Percentiles rank a stretch among this genome's conserved stretches.
phyloP scores from a whole-genome alignment of 139 green algal species.

The Micractinium conductrix region DNA sequence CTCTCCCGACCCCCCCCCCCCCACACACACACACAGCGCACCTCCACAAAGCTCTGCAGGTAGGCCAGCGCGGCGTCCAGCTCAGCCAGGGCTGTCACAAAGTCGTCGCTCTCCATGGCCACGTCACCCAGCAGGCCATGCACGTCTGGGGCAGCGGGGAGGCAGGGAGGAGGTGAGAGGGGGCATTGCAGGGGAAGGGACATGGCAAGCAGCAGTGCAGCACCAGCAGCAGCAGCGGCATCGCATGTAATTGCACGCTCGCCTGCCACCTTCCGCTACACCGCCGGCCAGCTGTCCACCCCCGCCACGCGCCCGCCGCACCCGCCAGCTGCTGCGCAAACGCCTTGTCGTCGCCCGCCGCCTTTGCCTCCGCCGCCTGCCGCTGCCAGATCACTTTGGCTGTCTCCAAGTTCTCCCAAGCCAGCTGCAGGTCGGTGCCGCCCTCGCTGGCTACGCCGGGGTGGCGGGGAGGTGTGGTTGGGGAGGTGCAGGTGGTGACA shows the following conservation, averaged over 20 bases:
- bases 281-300: background rate
- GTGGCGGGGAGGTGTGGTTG: background rate
- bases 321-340: conserved; percentile 60
- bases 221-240: no score
- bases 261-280: background rate
- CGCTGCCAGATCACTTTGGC: conserved; percentile 55
- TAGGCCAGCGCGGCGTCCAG: conserved; percentile 9
- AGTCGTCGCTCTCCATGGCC: conserved; percentile 58
- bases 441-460: background rate
- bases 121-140: conserved; percentile 61
- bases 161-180: background rate
- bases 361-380: background rate
- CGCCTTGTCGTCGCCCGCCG: no score
- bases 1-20: no score
- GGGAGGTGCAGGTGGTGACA: background rate
- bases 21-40: background rate
- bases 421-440: conserved; percentile 74
- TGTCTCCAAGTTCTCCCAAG: conserved; percentile 73
- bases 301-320: conserved; percentile 3
- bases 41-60: conserved; percentile 12
- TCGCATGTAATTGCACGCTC: no score
- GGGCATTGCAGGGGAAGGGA: background rate
- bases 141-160: conserved; percentile 43
- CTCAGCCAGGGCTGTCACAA: conserved; percentile 39
- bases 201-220: no score